Evolutionary conservation across 257 asterid species (phyloP).

Genomic region (Orobanche coerulescens): DNA sequence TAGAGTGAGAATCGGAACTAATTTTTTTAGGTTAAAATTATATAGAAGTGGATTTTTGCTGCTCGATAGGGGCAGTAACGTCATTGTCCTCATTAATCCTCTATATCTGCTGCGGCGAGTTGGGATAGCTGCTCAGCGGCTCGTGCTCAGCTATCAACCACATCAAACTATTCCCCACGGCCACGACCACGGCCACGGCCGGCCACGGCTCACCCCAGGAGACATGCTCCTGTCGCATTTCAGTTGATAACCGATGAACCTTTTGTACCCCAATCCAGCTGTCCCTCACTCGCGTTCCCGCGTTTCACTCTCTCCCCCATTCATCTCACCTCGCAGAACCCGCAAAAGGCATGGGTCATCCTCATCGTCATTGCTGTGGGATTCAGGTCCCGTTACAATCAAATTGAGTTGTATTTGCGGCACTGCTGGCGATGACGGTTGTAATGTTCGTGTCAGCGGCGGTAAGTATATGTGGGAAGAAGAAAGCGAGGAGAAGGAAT

Average conservation of each 20-base stretch:
- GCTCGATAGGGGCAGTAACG: not conserved
- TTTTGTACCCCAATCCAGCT: conserved; percentile 22
- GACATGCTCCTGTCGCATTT: not conserved
- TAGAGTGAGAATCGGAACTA: too few species aligned
- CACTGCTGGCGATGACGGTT: conserved; percentile 1
- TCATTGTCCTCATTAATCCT: not conserved
- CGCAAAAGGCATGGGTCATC: conserved; percentile 3
- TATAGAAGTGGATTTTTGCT: too few species aligned
- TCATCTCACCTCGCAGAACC: conserved; percentile 16
- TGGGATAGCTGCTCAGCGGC: too few species aligned
- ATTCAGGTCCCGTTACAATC: conserved; percentile 17
- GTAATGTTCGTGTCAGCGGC: conserved; percentile 9
- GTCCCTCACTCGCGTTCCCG: conserved; percentile 17
- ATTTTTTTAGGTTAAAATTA: too few species aligned
- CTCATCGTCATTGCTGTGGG: conserved; percentile 19
- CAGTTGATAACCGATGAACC: conserved; percentile 27
- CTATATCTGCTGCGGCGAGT: not conserved
- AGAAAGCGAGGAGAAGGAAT: conserved; percentile 40
- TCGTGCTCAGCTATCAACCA: not conserved
- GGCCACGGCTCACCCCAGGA: not conserved
- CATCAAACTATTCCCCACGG: not conserved
- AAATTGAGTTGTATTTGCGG: conserved; percentile 22
- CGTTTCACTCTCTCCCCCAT: conserved; percentile 18
- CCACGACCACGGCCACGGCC: conserved; percentile 1
- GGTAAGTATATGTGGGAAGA: conserved; percentile 25